Conservation (phyloP, 2,329 filamentous ascomycete genomes). For the Ophiocordyceps sinensis region DNA sequence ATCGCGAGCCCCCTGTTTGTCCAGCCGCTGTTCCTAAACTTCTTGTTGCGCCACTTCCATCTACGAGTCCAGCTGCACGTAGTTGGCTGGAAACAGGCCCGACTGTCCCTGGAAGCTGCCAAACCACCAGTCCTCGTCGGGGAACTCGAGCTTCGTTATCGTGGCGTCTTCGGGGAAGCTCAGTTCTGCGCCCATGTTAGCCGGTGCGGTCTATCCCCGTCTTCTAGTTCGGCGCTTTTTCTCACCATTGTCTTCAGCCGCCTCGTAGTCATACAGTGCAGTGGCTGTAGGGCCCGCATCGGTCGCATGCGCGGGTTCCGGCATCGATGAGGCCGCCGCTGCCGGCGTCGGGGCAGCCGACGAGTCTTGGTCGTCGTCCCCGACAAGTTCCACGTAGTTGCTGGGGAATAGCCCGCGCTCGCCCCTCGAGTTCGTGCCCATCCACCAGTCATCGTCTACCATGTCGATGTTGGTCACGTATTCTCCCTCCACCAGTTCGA, state of each 20-base stretch:
- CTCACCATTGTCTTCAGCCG: conserved; percentile 80
- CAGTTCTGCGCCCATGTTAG: conserved; percentile 27
- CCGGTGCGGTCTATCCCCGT: background rate
- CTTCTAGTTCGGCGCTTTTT: background rate
- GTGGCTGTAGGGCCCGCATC: conserved; percentile 53
- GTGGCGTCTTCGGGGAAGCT: conserved; percentile 84
- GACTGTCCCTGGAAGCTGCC: conserved; percentile 66
- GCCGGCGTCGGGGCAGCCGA: conserved; percentile 17
- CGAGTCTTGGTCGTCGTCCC: conserved; percentile 42
- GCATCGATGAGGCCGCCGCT: conserved; percentile 18
- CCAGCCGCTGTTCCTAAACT: too few relatives aligned
- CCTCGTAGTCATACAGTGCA: conserved; percentile 91
- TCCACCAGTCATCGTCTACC: conserved; percentile 98
- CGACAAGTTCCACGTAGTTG: conserved; percentile 86
- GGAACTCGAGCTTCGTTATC: conserved; percentile 78
- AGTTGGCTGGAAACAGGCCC: conserved; percentile 73
- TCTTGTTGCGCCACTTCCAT: background rate
- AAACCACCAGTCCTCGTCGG: conserved; percentile 98
- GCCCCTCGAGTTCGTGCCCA: conserved; percentile 75
- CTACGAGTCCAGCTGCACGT: conserved; percentile 42
- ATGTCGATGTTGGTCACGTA: conserved; percentile 85
- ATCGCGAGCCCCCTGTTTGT: too few relatives aligned
- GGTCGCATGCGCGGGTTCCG: conserved; percentile 15
- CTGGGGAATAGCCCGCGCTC: conserved; percentile 88
- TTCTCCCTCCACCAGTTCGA: conserved; percentile 81